phyloP scores from a whole-genome alignment of 1,139 yeast species.

The Pichia sp. region DNA sequence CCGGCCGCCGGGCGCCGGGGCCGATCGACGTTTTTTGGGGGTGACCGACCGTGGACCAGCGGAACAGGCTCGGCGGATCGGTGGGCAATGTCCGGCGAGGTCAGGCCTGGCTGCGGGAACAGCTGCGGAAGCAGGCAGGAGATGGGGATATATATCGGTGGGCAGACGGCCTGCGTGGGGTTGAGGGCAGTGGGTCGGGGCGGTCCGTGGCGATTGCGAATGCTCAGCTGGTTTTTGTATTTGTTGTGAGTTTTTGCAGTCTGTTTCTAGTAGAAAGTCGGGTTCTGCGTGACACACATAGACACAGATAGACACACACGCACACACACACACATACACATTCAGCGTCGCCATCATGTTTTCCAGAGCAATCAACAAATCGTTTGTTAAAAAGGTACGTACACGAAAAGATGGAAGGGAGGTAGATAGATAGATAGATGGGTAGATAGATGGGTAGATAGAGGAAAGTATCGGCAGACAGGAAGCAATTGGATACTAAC shows the following conservation, averaged over 20 bases:
- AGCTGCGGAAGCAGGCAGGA: background rate
- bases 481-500: background rate
- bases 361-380: slow-evolving; percentile 21
- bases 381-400: slow-evolving; percentile 20
- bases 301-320: background rate
- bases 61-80: slow-evolving; percentile 10
- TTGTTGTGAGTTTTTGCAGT: background rate
- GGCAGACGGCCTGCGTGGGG: background rate
- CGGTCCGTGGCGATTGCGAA: background rate
- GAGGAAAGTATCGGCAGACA: too few species aligned
- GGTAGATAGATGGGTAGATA: background rate
- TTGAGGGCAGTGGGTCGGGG: background rate
- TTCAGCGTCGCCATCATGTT: slow-evolving; percentile 17
- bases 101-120: background rate
- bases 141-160: background rate
- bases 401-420: background rate
- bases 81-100: slow-evolving; percentile 1
- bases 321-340: background rate
- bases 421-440: background rate
- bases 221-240: background rate
- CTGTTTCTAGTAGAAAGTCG: background rate
- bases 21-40: too few species aligned
- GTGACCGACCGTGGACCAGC: background rate
- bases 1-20: too few species aligned
- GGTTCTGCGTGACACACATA: background rate